A percentile compares a stretch with the other conserved stretches of the same genome.
phyloP scores from a whole-genome alignment of 768 basidiomycete species.

The Rhodotorula diobovata region DNA sequence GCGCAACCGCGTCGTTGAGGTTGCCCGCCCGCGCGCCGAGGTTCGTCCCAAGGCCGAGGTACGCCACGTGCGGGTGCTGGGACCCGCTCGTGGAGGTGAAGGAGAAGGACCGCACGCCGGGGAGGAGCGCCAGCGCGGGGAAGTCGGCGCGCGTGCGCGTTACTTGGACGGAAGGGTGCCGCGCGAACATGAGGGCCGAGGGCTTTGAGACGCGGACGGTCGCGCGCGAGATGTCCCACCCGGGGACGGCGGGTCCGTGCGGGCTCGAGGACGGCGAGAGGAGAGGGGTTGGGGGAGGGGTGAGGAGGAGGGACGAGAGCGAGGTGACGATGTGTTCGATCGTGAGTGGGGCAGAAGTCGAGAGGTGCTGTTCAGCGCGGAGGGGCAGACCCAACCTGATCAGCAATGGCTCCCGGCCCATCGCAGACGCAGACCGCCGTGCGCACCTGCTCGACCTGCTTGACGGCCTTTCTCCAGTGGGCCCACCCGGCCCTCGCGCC shows the following conservation, averaged over 20 bases:
- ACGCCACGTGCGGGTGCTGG: conserved; percentile 50
- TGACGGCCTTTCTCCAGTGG: conserved; percentile 19
- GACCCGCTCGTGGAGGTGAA: not conserved
- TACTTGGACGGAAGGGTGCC: conserved; percentile 62
- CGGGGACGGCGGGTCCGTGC: not conserved
- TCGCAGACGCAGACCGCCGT: too few relatives aligned
- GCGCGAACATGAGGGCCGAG: conserved; percentile 63
- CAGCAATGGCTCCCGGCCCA: not conserved
- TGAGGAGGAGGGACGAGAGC: conserved; percentile 52
- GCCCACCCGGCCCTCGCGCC: conserved; percentile 8
- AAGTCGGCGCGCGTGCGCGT: conserved; percentile 50
- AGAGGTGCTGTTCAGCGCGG: conserved; percentile 17
- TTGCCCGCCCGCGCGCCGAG: conserved; percentile 79
- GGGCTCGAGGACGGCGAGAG: too few relatives aligned
- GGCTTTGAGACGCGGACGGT: conserved; percentile 67
- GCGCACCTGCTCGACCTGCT: conserved; percentile 25
- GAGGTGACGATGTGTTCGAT: conserved; percentile 66
- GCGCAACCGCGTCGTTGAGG: conserved; percentile 68
- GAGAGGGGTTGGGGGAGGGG: conserved; percentile 6
- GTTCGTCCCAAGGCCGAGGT: conserved; percentile 83
- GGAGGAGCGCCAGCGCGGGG: conserved; percentile 1
- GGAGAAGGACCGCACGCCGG: not conserved
- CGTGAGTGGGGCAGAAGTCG: conserved; percentile 48
- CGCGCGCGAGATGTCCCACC: conserved; percentile 45
- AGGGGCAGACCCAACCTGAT: too few relatives aligned